phyloP scores from a whole-genome alignment of 106 monocot genomes.

The Dendrobium catenatum region DNA sequence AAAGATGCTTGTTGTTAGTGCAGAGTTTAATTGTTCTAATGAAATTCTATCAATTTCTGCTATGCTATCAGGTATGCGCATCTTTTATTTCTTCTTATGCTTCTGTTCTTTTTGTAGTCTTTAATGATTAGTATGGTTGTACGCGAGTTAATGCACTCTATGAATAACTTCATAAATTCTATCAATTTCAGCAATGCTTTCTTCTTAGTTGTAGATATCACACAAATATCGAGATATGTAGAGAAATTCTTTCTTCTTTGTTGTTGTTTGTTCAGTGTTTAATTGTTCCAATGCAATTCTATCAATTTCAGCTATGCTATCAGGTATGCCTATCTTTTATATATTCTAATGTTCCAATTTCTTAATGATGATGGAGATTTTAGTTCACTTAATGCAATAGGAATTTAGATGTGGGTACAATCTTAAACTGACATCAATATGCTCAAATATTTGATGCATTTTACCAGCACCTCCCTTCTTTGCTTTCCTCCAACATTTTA shows the following conservation, averaged over 20 bases:
- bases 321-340: no score
- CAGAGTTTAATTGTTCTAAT: constrained; percentile 41
- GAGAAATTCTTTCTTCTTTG: no score
- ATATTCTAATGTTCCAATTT: no score
- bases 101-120: background rate
- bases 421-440: background rate
- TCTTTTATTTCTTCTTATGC: background rate
- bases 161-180: no score
- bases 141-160: no score
- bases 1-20: constrained; percentile 43
- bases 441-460: background rate
- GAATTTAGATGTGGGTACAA: background rate
- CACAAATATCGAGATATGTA: no score
- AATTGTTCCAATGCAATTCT: no score
- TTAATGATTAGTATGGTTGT: background rate
- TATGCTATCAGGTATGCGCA: constrained; percentile 47
- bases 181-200: no score
- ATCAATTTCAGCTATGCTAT: no score
- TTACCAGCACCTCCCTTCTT: background rate
- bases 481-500: background rate
- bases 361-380: background rate
- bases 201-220: no score
- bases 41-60: constrained; percentile 45
- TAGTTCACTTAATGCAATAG: background rate
- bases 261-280: no score